Percentiles rank a stretch among this genome's conserved stretches.
phyloP scores from a whole-genome alignment of 2,329 filamentous ascomycete genomes.

The Fusarium duplospermum region DNA sequence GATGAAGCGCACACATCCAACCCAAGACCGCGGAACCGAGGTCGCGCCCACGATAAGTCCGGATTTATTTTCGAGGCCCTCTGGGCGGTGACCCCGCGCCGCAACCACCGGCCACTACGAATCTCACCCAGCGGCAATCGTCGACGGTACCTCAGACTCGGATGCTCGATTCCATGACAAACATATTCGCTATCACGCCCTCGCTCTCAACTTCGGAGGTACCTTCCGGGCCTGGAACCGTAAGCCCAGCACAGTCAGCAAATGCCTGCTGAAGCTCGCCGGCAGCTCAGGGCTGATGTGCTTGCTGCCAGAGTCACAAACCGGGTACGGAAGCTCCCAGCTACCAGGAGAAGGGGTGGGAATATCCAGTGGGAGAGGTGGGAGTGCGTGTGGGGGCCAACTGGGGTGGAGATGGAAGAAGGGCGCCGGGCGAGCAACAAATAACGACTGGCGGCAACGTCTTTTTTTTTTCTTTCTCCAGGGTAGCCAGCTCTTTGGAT shows the following conservation, averaged over 20 bases:
- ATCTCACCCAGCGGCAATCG: slow-evolving; percentile 23
- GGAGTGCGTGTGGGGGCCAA: slow-evolving; percentile 22
- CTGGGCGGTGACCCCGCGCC: slow-evolving; percentile 49
- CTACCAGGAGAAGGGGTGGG: slow-evolving; percentile 17
- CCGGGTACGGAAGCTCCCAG: slow-evolving; percentile 13
- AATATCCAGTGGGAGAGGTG: slow-evolving; percentile 21
- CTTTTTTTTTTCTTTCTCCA: neutral
- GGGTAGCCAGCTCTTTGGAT: neutral
- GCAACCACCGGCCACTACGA: slow-evolving; percentile 27
- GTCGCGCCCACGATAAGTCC: slow-evolving; percentile 40
- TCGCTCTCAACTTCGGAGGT: neutral
- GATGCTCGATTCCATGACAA: neutral
- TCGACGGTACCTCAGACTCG: slow-evolving; percentile 1
- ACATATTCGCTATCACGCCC: neutral
- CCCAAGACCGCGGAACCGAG: slow-evolving; percentile 34
- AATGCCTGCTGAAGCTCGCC: neutral
- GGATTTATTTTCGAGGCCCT: slow-evolving; percentile 42
- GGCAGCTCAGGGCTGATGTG: neutral
- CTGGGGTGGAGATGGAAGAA: neutral
- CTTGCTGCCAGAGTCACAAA: neutral
- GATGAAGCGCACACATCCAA: slow-evolving; percentile 18
- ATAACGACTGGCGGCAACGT: slow-evolving; percentile 1
- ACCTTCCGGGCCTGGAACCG: neutral
- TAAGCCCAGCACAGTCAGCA: neutral
- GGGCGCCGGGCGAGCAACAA: neutral